A percentile compares a stretch with the other conserved stretches of the same genome.
phyloP scores from a whole-genome alignment of 139 green algal genomes.

The Ettlia oleoabundans region DNA sequence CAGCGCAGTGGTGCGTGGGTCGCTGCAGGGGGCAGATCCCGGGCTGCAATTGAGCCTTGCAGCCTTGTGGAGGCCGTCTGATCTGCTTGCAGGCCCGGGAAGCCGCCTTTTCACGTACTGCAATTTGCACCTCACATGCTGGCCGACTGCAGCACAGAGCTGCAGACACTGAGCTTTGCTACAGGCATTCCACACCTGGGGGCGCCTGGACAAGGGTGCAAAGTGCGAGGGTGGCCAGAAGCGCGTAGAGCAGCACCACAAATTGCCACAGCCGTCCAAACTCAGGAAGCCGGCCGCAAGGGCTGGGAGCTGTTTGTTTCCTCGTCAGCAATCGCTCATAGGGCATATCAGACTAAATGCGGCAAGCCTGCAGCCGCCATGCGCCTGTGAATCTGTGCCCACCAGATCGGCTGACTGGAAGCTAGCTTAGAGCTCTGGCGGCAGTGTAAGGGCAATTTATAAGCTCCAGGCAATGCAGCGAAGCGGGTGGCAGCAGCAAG shows the following conservation, averaged over 20 bases:
- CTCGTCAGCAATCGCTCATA: not conserved
- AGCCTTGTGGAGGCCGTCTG: too few relatives aligned
- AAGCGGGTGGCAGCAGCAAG: too few relatives aligned
- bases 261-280: not conserved
- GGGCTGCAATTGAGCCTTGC: too few relatives aligned
- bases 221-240: constrained; percentile 16
- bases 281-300: not conserved
- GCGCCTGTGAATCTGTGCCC: not conserved
- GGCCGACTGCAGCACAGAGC: too few relatives aligned
- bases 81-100: too few relatives aligned
- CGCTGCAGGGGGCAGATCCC: not conserved
- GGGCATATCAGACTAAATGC: not conserved
- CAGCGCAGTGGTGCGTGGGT: not conserved
- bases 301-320: not conserved
- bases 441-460: not conserved
- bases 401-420: not conserved
- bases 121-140: too few relatives aligned
- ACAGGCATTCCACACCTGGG: not conserved
- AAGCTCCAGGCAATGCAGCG: too few relatives aligned
- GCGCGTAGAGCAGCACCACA: not conserved
- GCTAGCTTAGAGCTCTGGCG: not conserved
- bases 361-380: not conserved
- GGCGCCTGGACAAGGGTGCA: constrained; percentile 11
- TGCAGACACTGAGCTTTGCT: too few relatives aligned
- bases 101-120: too few relatives aligned